phyloP scores from a whole-genome alignment of 1,284 basidiomycete species.

The Ganoderma boninense region DNA sequence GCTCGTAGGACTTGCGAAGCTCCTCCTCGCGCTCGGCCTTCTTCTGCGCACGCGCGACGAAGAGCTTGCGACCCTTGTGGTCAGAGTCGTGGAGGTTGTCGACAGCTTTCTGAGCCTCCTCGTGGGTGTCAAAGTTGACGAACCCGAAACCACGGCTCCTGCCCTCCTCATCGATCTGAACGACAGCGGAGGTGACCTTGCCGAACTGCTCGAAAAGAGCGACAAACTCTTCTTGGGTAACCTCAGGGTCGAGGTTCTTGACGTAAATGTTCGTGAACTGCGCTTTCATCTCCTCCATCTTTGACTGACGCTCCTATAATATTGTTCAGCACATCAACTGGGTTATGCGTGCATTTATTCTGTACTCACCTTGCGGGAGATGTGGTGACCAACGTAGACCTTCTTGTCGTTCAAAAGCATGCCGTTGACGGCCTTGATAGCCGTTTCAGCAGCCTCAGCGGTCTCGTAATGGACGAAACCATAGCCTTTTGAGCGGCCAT shows the following conservation, averaged over 20 bases:
- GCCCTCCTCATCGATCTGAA: slow-evolving; percentile 87
- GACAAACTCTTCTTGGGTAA: slow-evolving; percentile 89
- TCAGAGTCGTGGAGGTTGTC: slow-evolving; percentile 93
- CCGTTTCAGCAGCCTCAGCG: slow-evolving; percentile 93
- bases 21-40: slow-evolving; percentile 99
- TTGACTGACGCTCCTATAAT: slow-evolving; percentile 90
- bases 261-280: slow-evolving; percentile 99
- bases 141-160: slow-evolving; percentile 98
- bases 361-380: slow-evolving; percentile 87
- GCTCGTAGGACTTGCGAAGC: slow-evolving; percentile 93
- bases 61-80: slow-evolving; percentile 89
- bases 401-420: slow-evolving; percentile 99
- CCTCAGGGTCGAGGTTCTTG: slow-evolving; percentile 94
- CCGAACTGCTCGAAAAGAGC: slow-evolving; percentile 87
- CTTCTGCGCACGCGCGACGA: slow-evolving; percentile 98
- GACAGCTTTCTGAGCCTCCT: slow-evolving; percentile 91
- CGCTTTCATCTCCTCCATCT: slow-evolving; percentile 96
- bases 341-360: not conserved
- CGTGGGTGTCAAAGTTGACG: slow-evolving; percentile 95
- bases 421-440: slow-evolving; percentile 99
- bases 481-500: slow-evolving; percentile 94
- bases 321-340: not conserved
- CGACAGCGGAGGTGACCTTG: slow-evolving; percentile 87
- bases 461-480: slow-evolving; percentile 99
- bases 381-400: slow-evolving; percentile 98